Percentiles rank a stretch among this genome's conserved stretches.
Conservation (phyloP, 495 filamentous ascomycete genomes). For the Parathielavia hyrcaniae region DNA sequence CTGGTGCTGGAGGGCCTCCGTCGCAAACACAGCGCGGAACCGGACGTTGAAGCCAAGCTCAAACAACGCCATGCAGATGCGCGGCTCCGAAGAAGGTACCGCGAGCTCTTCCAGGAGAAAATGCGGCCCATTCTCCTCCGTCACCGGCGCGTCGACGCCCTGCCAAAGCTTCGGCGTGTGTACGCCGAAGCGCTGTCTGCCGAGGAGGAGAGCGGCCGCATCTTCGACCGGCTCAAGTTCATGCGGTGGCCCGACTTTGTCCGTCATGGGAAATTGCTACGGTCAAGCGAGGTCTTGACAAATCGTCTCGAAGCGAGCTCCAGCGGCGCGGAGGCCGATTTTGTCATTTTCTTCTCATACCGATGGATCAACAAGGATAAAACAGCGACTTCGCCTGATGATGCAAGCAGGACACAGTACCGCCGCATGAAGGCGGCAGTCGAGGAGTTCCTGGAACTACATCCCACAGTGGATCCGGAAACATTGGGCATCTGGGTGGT, state of each 20-base stretch:
- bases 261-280: neutral
- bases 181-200: constrained; percentile 20
- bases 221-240: constrained; percentile 23
- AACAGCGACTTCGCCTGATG: neutral
- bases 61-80: constrained; percentile 15
- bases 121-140: constrained; percentile 23
- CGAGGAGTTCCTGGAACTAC: constrained; percentile 20
- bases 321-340: neutral
- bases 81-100: constrained; percentile 27
- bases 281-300: neutral
- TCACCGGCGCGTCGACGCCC: neutral
- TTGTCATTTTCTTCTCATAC: constrained; percentile 10
- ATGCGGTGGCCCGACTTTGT: constrained; percentile 1
- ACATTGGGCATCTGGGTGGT: constrained; percentile 28
- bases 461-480: constrained; percentile 15
- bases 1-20: constrained; percentile 25
- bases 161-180: constrained; percentile 15
- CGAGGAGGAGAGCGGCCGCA: constrained; percentile 10
- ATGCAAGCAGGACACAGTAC: constrained; percentile 14
- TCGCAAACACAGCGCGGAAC: constrained; percentile 2
- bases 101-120: constrained; percentile 32
- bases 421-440: constrained; percentile 20
- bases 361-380: constrained; percentile 6
- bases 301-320: neutral
- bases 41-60: neutral